phyloP scores from a whole-genome alignment of 106 monocot genomes.

The Triglochin maritima region DNA sequence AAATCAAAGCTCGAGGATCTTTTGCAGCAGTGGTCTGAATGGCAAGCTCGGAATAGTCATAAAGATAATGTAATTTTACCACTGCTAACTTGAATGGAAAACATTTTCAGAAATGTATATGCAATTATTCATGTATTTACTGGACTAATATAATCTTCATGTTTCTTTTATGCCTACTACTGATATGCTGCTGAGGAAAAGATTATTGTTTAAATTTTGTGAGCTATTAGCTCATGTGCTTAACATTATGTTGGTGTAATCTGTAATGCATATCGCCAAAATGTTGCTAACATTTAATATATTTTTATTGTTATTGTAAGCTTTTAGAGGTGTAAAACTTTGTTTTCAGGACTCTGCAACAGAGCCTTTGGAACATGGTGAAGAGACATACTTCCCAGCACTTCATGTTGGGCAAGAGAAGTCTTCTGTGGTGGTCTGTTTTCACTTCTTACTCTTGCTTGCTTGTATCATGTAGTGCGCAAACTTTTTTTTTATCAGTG shows the following conservation, averaged over 20 bases:
- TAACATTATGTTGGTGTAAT: neutral
- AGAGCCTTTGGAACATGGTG: conserved; percentile 54
- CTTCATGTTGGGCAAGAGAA: conserved; percentile 42
- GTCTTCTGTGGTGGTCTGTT: conserved; percentile 43
- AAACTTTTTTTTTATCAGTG: too few relatives aligned
- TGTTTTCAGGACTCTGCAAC: conserved; percentile 16
- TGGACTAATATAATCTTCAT: too few relatives aligned
- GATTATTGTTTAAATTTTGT: neutral
- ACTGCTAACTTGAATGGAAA: neutral
- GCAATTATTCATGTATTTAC: too few relatives aligned
- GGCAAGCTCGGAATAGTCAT: conserved; percentile 38
- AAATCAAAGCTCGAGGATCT: conserved; percentile 68
- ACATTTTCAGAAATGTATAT: too few relatives aligned
- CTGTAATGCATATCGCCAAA: neutral
- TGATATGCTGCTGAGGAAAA: neutral
- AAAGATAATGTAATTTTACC: neutral
- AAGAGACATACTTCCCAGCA: conserved; percentile 85
- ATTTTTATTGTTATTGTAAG: neutral
- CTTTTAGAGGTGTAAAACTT: neutral
- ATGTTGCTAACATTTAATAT: neutral
- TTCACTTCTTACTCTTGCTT: neutral
- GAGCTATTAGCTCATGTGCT: neutral
- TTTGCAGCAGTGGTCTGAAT: conserved; percentile 89
- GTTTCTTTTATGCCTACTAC: too few relatives aligned
- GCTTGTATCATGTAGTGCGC: conserved; percentile 1